phyloP scores from a whole-genome alignment of 495 filamentous ascomycete genomes.

The Amorphotheca resinae region DNA sequence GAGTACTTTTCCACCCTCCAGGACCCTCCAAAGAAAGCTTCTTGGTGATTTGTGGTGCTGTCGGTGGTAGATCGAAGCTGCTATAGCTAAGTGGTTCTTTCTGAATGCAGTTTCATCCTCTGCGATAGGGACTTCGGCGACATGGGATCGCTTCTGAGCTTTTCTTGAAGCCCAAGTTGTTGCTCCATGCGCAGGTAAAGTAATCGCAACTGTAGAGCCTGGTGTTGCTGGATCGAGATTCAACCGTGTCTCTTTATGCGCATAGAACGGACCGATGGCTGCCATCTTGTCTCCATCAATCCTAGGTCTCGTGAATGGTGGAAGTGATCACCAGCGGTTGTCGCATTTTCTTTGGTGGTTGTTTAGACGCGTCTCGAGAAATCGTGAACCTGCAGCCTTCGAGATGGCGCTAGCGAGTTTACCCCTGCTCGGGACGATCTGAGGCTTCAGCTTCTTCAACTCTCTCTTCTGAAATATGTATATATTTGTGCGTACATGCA shows the following conservation, averaged over 20 bases:
- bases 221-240: conserved; percentile 63
- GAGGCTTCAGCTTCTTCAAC: no score
- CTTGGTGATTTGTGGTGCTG: conserved; percentile 60
- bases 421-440: no score
- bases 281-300: conserved; percentile 23
- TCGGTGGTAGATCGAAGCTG: conserved; percentile 77
- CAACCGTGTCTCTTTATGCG: conserved; percentile 80
- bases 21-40: conserved; percentile 78
- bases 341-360: conserved; percentile 14
- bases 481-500: no score
- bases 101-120: conserved; percentile 68
- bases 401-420: not conserved
- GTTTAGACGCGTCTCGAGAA: not conserved
- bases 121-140: conserved; percentile 25
- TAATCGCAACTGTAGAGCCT: conserved; percentile 58
- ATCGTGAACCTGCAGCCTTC: not conserved
- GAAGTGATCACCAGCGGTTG: not conserved
- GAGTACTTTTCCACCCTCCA: conserved; percentile 68
- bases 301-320: conserved; percentile 1
- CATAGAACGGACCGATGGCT: conserved; percentile 26
- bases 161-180: conserved; percentile 25
- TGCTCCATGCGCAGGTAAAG: conserved; percentile 44
- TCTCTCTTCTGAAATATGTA: no score
- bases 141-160: conserved; percentile 24
- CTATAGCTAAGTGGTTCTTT: conserved; percentile 55